Evolutionary conservation across 495 filamentous ascomycete species (phyloP).

Genomic region (Penicillium macrosclerotiorum): DNA sequence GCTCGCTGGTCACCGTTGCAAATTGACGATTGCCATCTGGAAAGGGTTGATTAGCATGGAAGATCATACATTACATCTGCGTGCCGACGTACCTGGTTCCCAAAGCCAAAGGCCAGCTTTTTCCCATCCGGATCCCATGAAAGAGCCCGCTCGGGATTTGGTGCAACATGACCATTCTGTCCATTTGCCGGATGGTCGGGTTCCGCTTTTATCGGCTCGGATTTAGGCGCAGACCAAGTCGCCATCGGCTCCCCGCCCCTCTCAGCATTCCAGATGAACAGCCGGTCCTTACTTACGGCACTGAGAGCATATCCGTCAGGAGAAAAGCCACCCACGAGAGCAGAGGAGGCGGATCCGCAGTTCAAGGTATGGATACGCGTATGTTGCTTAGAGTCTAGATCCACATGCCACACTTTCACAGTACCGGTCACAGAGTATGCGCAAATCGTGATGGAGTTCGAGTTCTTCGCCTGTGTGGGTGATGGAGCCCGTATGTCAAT

Average conservation of each 20-base stretch:
- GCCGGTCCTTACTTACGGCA: conserved; percentile 60
- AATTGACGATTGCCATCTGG: conserved; percentile 45
- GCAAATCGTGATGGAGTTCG: conserved; percentile 38
- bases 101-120: conserved; percentile 69
- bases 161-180: conserved; percentile 36
- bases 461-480: conserved; percentile 16
- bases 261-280: conserved; percentile 72
- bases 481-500: conserved; percentile 42
- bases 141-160: conserved; percentile 50
- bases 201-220: conserved; percentile 31
- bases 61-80: too few relatives aligned
- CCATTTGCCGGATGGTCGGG: conserved; percentile 33
- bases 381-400: conserved; percentile 57
- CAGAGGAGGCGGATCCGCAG: conserved; percentile 47
- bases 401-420: conserved; percentile 68
- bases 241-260: conserved; percentile 65
- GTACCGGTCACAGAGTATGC: conserved; percentile 57
- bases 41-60: too few relatives aligned
- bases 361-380: conserved; percentile 50
- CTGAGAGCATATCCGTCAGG: conserved; percentile 71
- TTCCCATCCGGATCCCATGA: conserved; percentile 77
- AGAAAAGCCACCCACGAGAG: conserved; percentile 64
- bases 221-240: conserved; percentile 50
- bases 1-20: conserved; percentile 36
- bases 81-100: conserved; percentile 62